Evolutionary conservation across 176 grass and related monocot species (phyloP).

Genomic region (Thalia dealbata): DNA sequence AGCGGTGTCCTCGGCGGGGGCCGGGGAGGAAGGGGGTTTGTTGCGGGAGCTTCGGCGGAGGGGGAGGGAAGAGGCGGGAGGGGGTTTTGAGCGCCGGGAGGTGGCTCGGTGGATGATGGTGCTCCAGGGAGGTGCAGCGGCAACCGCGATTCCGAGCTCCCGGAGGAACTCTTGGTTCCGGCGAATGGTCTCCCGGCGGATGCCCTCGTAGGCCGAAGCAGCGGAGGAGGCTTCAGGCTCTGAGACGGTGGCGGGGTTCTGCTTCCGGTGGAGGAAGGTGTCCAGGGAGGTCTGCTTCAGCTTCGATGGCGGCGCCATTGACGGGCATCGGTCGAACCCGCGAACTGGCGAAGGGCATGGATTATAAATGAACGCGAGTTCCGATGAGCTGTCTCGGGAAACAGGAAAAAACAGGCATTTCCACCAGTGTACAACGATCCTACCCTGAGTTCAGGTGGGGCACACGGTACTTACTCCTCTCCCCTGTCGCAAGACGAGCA

Average conservation of each 20-base stretch:
- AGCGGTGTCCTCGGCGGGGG: not conserved
- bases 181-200: constrained; percentile 10
- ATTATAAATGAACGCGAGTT: too few relatives aligned
- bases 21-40: not conserved
- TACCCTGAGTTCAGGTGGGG: not conserved
- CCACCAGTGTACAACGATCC: not conserved
- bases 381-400: not conserved
- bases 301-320: not conserved
- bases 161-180: constrained; percentile 17
- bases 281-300: not conserved
- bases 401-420: not conserved
- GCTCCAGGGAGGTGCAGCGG: not conserved
- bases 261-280: not conserved
- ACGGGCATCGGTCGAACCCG: not conserved
- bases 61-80: not conserved
- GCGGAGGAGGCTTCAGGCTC: not conserved
- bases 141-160: not conserved
- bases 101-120: not conserved
- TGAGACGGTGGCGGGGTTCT: not conserved
- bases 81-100: not conserved
- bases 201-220: constrained; percentile 2
- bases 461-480: not conserved
- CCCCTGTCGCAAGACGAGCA: not conserved
- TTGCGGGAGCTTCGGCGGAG: not conserved
- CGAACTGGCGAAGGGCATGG: too few relatives aligned